Percentiles rank a stretch among this genome's conserved stretches.
These are phyloP conservation scores for Alternaria incomplexa DNA, from an alignment of 2,329 filamentous ascomycete genomes.

Conservation along the genomic window DNA sequence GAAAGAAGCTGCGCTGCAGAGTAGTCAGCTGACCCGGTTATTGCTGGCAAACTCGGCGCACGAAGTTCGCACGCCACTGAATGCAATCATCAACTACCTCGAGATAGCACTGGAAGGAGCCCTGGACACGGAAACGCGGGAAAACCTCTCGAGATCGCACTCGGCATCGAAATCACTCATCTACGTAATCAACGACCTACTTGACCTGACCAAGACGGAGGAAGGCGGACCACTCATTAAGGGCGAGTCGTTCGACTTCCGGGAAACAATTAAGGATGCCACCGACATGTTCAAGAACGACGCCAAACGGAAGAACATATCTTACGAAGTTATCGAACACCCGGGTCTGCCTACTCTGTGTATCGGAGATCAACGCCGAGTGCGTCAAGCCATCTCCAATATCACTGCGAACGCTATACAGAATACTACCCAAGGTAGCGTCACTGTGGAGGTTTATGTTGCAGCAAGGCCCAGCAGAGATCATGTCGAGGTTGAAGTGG, in stretches of 20 bases:
- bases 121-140: slow-evolving; percentile 80
- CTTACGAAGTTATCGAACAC: slow-evolving; percentile 71
- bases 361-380: slow-evolving; percentile 76
- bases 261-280: slow-evolving; percentile 74
- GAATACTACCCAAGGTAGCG: slow-evolving; percentile 70
- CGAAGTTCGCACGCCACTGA: slow-evolving; percentile 87
- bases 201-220: slow-evolving; percentile 88
- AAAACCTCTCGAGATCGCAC: slow-evolving; percentile 83
- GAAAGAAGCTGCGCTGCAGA: slow-evolving; percentile 84
- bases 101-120: slow-evolving; percentile 86
- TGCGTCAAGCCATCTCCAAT: slow-evolving; percentile 85
- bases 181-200: slow-evolving; percentile 90
- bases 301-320: slow-evolving; percentile 75
- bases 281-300: slow-evolving; percentile 76
- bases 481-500: slow-evolving; percentile 73
- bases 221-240: slow-evolving; percentile 80
- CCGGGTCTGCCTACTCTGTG: slow-evolving; percentile 73
- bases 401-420: slow-evolving; percentile 85
- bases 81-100: slow-evolving; percentile 93
- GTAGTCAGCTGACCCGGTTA: slow-evolving; percentile 77
- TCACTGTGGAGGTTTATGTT: slow-evolving; percentile 74
- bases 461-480: slow-evolving; percentile 48
- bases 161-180: slow-evolving; percentile 92
- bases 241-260: slow-evolving; percentile 79
- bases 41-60: slow-evolving; percentile 88